Conservation (phyloP, 306 rosid species). For the Boehmeria nivea region DNA sequence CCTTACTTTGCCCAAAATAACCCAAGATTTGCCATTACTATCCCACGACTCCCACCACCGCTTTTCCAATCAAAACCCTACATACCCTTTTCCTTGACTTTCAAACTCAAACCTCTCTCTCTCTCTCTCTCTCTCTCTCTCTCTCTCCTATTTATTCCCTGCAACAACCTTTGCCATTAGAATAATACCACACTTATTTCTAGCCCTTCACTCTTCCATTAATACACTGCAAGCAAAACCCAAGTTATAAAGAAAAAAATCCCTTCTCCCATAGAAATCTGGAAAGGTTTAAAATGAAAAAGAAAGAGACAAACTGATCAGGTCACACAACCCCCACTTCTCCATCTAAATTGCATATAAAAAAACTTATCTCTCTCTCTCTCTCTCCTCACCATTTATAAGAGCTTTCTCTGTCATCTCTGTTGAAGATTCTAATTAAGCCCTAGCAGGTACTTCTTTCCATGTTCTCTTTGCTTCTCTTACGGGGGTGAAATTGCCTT, state of each 20-base stretch:
- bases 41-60: slow-evolving; percentile 53
- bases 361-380: slow-evolving; percentile 15
- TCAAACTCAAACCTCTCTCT: background rate
- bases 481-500: slow-evolving; percentile 46
- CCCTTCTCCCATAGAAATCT: slow-evolving; percentile 15
- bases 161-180: slow-evolving; percentile 86
- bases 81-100: too few species aligned
- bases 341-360: slow-evolving; percentile 14
- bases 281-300: background rate
- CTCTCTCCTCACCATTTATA: slow-evolving; percentile 34
- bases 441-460: slow-evolving; percentile 64
- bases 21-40: slow-evolving; percentile 58
- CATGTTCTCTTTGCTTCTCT: slow-evolving; percentile 70
- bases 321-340: slow-evolving; percentile 31
- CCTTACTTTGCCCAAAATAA: slow-evolving; percentile 37
- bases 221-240: slow-evolving; percentile 32
- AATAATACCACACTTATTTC: slow-evolving; percentile 59
- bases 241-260: slow-evolving; percentile 17
- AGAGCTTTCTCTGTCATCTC: slow-evolving; percentile 53
- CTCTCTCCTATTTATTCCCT: slow-evolving; percentile 44
- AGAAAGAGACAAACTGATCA: slow-evolving; percentile 42
- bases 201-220: slow-evolving; percentile 28
- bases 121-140: too few species aligned
- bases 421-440: slow-evolving; percentile 71
- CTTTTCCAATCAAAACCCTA: slow-evolving; percentile 60